Percentiles rank a stretch among this genome's conserved stretches.
Evolutionary conservation across 768 basidiomycete species (phyloP).

Genomic region (Hypholoma fasciculare): DNA sequence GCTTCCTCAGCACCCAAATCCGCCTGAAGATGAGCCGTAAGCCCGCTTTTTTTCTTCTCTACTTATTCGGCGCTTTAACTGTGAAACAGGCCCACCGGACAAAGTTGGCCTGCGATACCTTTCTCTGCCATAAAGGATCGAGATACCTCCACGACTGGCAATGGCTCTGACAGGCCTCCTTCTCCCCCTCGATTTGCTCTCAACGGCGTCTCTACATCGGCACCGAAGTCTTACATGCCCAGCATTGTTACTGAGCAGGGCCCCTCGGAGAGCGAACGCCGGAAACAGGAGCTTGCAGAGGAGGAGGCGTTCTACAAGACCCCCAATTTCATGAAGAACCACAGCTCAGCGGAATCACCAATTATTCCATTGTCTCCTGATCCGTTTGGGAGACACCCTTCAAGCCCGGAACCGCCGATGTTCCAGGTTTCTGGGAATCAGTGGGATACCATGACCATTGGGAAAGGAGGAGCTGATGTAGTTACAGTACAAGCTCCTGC

Average conservation of each 20-base stretch:
- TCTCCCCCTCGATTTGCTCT: slow-evolving; percentile 65
- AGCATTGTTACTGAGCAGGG: slow-evolving; percentile 23
- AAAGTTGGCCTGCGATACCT: slow-evolving; percentile 42
- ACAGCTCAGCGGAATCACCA: slow-evolving; percentile 44
- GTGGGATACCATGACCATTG: slow-evolving; percentile 41
- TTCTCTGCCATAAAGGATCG: slow-evolving; percentile 35
- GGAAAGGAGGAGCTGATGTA: slow-evolving; percentile 6
- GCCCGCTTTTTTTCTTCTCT: slow-evolving; percentile 8
- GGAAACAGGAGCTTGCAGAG: slow-evolving; percentile 52
- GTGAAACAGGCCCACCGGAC: slow-evolving; percentile 9
- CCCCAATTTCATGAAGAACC: slow-evolving; percentile 21
- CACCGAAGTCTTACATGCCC: slow-evolving; percentile 47
- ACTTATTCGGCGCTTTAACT: slow-evolving; percentile 1
- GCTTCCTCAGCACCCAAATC: slow-evolving; percentile 31
- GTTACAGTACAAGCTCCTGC: slow-evolving; percentile 7
- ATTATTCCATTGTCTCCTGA: slow-evolving; percentile 85
- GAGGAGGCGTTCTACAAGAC: slow-evolving; percentile 47
- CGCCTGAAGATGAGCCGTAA: slow-evolving; percentile 24
- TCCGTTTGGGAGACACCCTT: slow-evolving; percentile 76
- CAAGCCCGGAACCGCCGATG: slow-evolving; percentile 31
- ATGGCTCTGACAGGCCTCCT: slow-evolving; percentile 32
- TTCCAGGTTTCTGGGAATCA: slow-evolving; percentile 29
- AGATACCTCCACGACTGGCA: slow-evolving; percentile 17
- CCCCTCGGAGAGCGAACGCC: slow-evolving; percentile 46
- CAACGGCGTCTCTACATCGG: slow-evolving; percentile 66